These are phyloP conservation scores for Colletotrichum eleusines DNA, from an alignment of 2,329 filamentous ascomycete species.

Conservation along the genomic window DNA sequence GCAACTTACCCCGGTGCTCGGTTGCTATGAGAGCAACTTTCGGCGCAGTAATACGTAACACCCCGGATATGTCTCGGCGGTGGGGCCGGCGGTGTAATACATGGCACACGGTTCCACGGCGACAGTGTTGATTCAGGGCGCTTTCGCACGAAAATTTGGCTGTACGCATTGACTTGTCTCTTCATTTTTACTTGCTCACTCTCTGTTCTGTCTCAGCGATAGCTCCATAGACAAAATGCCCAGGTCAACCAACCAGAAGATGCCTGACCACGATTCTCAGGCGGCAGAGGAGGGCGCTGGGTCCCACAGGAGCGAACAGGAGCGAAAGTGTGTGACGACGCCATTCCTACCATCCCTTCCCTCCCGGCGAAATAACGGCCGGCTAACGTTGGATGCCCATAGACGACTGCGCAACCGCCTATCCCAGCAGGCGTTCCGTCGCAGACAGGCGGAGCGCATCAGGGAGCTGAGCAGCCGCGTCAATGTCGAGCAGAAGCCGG, in stretches of 20 bases:
- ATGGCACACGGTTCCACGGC: background rate
- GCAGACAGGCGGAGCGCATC: constrained; percentile 48
- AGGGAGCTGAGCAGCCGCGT: constrained; percentile 45
- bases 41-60: background rate
- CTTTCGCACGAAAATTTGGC: background rate
- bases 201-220: background rate
- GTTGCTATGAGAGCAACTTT: background rate
- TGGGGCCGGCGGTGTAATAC: background rate
- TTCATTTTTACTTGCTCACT: background rate
- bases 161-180: background rate
- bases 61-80: background rate
- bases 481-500: constrained; percentile 44
- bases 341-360: background rate
- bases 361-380: background rate
- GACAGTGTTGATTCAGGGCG: background rate
- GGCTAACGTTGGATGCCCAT: background rate
- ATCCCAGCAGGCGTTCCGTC: constrained; percentile 50
- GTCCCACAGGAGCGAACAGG: constrained; percentile 16
- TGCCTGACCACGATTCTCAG: background rate
- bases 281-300: background rate
- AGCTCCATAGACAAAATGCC: background rate
- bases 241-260: background rate
- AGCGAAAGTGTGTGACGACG: constrained; percentile 19
- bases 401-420: constrained; percentile 51
- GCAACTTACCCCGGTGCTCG: rapidly evolving